Evolutionary conservation across 371 early-diverging fungal species (phyloP), one percentile per base, ranked within the genome.

Genomic region (Rhizopus arrhizus): DNA sequence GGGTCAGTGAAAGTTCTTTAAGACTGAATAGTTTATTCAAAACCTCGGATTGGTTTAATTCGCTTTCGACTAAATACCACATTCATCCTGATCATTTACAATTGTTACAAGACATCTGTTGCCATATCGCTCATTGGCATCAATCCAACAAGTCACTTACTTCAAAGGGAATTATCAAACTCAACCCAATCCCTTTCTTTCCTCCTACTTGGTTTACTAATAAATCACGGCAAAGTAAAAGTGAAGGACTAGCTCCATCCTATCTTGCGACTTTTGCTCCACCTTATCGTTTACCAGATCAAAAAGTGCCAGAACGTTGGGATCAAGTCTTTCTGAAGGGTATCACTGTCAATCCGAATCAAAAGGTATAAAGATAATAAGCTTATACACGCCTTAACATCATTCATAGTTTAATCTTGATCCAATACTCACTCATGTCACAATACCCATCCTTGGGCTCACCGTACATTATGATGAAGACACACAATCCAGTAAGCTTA

Each of bases 301-400:
- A 55, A 12, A 48, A 64, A 47, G 64, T 74, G 12, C 77, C 77
- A 40, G 77, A 77, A 40, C 65, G 77, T 29, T 77, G 77, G 77
- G 66, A 77, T 61, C 62, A 66, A 31, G 74, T 77, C 5, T 77
- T 77, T 56, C 54, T 77, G 50, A 77, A 77, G 42, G 77, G 77
- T 16, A 57, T 77, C 48, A 74, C 74, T 38, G 64, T 70, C 11
- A 68, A 75, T 59, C 65, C 70, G 15, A 43, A 64, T 46, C 64
- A 69, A 52, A 69, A 76, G 58, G 76, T 76, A 61, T 11, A 40
- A 11, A 4, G 10, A 43, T 11, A 3, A 34, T 4, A 28, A 7
- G 46, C 7, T 33, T 59, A 36, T 34, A 48, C n/a, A 9, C 12
- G 31, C 6, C n/a, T 45, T 45, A 50, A 46, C 40, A 40, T 31